A percentile compares a stretch with the other conserved stretches of the same genome.
Conservation (phyloP, 1,284 basidiomycete species). For the Ganoderma lucidum region DNA sequence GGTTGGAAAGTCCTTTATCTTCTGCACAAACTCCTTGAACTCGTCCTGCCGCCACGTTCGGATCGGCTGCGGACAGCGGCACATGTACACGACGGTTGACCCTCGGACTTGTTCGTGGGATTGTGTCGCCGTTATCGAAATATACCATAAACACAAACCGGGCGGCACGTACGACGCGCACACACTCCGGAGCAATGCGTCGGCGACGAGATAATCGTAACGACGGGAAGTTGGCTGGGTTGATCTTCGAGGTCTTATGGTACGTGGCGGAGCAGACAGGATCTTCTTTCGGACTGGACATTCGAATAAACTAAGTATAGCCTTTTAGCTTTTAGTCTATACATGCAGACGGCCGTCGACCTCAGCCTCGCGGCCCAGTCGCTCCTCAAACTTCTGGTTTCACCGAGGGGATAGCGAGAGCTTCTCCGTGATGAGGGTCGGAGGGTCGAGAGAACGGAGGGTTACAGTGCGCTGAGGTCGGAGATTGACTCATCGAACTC, state of each 20-base stretch:
- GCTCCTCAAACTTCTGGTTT: too few relatives aligned
- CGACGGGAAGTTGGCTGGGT: constrained; percentile 21
- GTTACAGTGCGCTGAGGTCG: neutral
- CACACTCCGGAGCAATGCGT: constrained; percentile 48
- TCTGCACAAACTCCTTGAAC: neutral
- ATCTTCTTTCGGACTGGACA: neutral
- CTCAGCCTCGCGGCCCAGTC: too few relatives aligned
- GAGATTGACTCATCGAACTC: neutral
- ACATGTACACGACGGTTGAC: too few relatives aligned
- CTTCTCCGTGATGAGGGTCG: neutral
- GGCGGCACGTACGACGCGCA: constrained; percentile 46
- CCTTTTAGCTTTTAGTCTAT: too few relatives aligned
- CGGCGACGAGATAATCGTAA: constrained; percentile 44
- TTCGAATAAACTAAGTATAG: too few relatives aligned
- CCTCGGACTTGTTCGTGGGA: constrained; percentile 1
- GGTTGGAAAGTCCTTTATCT: neutral
- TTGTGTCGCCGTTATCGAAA: constrained; percentile 47
- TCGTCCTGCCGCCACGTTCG: neutral
- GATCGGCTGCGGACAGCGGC: neutral
- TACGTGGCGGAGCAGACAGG: neutral
- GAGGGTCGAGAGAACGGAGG: neutral
- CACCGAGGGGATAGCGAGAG: neutral
- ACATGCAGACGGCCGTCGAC: too few relatives aligned
- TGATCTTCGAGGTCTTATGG: neutral
- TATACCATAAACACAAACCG: constrained; percentile 44